Conservation (phyloP, 208 protist species). For the Zelonia costaricensis region DNA sequence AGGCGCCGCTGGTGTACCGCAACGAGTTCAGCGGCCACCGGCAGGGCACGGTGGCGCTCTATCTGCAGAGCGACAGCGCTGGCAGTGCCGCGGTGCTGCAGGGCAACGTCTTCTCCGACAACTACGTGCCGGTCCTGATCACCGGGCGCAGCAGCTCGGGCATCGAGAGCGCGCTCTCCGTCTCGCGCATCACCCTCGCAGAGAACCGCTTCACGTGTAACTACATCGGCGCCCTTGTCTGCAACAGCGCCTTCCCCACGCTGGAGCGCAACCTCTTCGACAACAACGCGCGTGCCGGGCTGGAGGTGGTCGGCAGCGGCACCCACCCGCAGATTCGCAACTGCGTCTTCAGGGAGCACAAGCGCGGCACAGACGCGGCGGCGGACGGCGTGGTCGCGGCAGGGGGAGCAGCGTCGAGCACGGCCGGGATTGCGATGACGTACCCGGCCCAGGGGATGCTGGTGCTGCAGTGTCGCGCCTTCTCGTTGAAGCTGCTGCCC, state of each 20-base stretch:
- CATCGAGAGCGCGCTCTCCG: slow-evolving; percentile 10
- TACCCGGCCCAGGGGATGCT: slow-evolving; percentile 42
- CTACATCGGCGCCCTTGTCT: slow-evolving; percentile 73
- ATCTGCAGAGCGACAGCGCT: slow-evolving; percentile 32
- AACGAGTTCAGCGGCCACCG: slow-evolving; percentile 67
- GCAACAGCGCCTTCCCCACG: slow-evolving; percentile 55
- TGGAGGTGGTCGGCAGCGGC: slow-evolving; percentile 61
- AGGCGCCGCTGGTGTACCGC: slow-evolving; percentile 36
- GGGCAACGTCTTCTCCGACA: slow-evolving; percentile 64
- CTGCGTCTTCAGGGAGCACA: slow-evolving; percentile 66
- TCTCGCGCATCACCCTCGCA: slow-evolving; percentile 14
- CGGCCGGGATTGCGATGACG: background rate
- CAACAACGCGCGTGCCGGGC: slow-evolving; percentile 55
- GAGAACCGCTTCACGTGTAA: slow-evolving; percentile 74
- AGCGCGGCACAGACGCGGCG: background rate
- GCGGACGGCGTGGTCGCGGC: background rate
- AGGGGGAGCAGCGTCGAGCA: too few species aligned
- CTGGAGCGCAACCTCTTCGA: slow-evolving; percentile 77
- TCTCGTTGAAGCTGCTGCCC: slow-evolving; percentile 37
- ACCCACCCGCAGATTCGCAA: slow-evolving; percentile 49
- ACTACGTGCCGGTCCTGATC: slow-evolving; percentile 63
- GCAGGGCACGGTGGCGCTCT: slow-evolving; percentile 42
- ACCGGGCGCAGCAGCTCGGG: slow-evolving; percentile 11
- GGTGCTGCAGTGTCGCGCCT: slow-evolving; percentile 25
- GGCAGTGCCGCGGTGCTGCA: slow-evolving; percentile 27